phyloP scores from a whole-genome alignment of 257 asterid species.

The Gynochthodes officinalis region DNA sequence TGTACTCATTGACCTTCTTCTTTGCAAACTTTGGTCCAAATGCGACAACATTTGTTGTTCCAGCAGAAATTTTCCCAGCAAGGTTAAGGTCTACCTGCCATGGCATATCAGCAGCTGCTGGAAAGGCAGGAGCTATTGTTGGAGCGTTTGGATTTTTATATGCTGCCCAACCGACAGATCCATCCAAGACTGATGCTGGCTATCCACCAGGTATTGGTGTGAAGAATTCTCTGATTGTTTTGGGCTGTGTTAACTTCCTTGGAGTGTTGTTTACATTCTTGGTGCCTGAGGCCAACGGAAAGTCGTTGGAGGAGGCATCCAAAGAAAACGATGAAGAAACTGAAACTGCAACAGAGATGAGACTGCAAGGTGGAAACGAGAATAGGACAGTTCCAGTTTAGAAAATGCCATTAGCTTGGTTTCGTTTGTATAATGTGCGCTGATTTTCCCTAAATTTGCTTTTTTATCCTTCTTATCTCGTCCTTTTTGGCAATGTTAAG shows the following conservation, averaged over 20 bases:
- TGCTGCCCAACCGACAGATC: slow-evolving; percentile 30
- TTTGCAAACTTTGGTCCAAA: slow-evolving; percentile 50
- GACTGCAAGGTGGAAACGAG: slow-evolving; percentile 11
- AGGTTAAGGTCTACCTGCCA: slow-evolving; percentile 47
- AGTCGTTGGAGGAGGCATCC: slow-evolving; percentile 39
- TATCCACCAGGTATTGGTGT: slow-evolving; percentile 45
- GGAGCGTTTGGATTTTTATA: slow-evolving; percentile 47
- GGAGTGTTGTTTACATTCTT: slow-evolving; percentile 37
- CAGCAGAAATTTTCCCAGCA: slow-evolving; percentile 47
- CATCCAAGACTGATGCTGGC: slow-evolving; percentile 29
- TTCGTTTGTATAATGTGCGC: not conserved
- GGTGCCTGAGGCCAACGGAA: slow-evolving; percentile 48
- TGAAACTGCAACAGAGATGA: slow-evolving; percentile 14
- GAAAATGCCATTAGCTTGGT: not conserved
- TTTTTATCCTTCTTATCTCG: not conserved
- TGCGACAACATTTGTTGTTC: slow-evolving; percentile 45
- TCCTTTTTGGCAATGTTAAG: not conserved
- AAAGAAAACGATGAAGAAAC: slow-evolving; percentile 28
- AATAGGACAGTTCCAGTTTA: slow-evolving; percentile 23
- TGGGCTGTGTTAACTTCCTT: slow-evolving; percentile 27
- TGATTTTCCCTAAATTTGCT: too few species aligned
- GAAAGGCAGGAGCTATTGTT: slow-evolving; percentile 43
- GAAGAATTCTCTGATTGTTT: slow-evolving; percentile 32
- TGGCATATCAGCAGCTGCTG: slow-evolving; percentile 48
- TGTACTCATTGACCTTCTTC: slow-evolving; percentile 43